Conservation (phyloP, 352 stramenopile species). For the Phytophthora syringae region DNA sequence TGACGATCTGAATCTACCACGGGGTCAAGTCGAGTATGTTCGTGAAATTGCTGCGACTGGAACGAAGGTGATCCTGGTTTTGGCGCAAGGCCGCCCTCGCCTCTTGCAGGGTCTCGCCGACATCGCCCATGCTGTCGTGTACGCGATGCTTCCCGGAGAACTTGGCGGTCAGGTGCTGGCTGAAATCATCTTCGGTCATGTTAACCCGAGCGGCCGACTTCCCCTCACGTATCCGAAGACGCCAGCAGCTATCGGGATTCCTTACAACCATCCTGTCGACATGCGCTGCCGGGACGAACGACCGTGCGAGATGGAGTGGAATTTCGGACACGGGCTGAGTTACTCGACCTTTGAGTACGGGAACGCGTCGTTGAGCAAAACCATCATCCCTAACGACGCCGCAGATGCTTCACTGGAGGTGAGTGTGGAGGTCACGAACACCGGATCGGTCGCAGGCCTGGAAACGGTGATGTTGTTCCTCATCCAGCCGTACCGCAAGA, state of each 20-base stretch:
- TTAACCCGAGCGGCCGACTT: slow-evolving; percentile 85
- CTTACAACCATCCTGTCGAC: slow-evolving; percentile 75
- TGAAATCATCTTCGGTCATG: slow-evolving; percentile 79
- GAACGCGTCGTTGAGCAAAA: slow-evolving; percentile 45
- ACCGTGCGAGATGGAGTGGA: slow-evolving; percentile 64
- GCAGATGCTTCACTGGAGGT: slow-evolving; percentile 39
- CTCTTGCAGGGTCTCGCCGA: slow-evolving; percentile 67
- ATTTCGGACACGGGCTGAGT: slow-evolving; percentile 71
- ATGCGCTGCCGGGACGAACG: slow-evolving; percentile 47
- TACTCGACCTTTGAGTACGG: slow-evolving; percentile 73
- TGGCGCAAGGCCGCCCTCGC: slow-evolving; percentile 81
- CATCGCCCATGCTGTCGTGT: slow-evolving; percentile 72
- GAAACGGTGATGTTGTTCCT: slow-evolving; percentile 86
- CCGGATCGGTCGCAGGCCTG: slow-evolving; percentile 59
- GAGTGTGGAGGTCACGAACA: slow-evolving; percentile 75
- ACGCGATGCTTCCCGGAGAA: slow-evolving; percentile 83
- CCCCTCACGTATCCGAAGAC: slow-evolving; percentile 87
- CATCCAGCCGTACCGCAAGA: slow-evolving; percentile 61
- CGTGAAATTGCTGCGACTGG: slow-evolving; percentile 65
- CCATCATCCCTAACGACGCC: slow-evolving; percentile 30
- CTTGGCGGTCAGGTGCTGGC: slow-evolving; percentile 86
- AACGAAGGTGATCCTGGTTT: slow-evolving; percentile 84
- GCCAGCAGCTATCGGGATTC: slow-evolving; percentile 58
- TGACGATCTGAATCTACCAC: slow-evolving; percentile 73
- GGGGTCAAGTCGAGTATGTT: slow-evolving; percentile 84